These are phyloP conservation scores for Sequoiadendron giganteum DNA, from an alignment of 75 land plant genomes.

Conservation along the genomic window DNA sequence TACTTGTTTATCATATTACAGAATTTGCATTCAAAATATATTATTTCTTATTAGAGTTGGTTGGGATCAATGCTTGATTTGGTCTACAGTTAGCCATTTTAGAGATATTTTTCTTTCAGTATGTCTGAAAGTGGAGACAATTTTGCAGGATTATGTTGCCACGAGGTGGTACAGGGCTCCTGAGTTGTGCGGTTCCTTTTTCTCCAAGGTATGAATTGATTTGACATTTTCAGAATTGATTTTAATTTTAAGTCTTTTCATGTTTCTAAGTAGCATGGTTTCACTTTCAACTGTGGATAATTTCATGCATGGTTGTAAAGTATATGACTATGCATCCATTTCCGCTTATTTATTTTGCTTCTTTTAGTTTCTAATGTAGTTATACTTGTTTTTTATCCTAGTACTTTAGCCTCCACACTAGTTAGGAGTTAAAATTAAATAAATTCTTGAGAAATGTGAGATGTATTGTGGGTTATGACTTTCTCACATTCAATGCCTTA, in stretches of 20 bases:
- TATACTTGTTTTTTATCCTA: not conserved
- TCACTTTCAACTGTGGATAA: not conserved
- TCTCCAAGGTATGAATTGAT: slow-evolving; percentile 58
- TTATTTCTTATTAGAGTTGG: not conserved
- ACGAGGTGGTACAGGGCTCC: slow-evolving; percentile 89
- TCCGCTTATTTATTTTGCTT: not conserved
- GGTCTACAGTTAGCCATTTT: not conserved
- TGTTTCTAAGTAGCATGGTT: not conserved
- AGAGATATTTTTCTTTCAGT: not conserved
- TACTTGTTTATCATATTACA: not conserved
- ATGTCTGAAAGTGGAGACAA: not conserved
- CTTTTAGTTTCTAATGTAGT: not conserved
- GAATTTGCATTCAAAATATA: not conserved
- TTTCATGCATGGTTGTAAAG: not conserved
- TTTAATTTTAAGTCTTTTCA: not conserved
- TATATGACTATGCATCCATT: no score
- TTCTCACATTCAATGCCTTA: not conserved
- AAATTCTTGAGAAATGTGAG: not conserved
- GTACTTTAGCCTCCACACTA: not conserved
- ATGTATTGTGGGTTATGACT: not conserved
- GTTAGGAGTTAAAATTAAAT: not conserved
- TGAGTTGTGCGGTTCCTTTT: slow-evolving; percentile 83
- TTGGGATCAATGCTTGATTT: not conserved
- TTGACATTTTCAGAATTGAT: not conserved
- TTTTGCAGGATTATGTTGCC: slow-evolving; percentile 79